Evolutionary conservation across 2,329 filamentous ascomycete genomes (phyloP).

Genomic region (Seiridium cupressi): DNA sequence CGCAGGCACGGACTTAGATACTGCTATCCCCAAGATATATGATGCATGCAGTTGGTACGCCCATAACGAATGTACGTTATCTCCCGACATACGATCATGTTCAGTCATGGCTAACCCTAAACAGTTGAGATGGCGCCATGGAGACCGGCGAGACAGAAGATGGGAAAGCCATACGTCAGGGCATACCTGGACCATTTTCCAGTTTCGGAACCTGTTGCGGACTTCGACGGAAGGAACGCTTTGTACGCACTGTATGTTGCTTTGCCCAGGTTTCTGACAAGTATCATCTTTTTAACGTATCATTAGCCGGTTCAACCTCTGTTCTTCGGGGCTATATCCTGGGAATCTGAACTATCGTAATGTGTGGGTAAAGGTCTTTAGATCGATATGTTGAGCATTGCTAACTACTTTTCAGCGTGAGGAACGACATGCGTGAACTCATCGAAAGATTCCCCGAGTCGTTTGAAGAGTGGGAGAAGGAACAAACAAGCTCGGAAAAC

Average conservation of each 20-base stretch:
- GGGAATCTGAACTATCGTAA: conserved; percentile 1
- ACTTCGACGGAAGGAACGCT: conserved; percentile 15
- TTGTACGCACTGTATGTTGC: conserved; percentile 15
- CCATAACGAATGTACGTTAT: conserved; percentile 16
- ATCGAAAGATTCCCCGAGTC: background rate
- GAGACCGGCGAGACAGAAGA: conserved; percentile 7
- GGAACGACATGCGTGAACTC: background rate
- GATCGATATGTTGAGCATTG: background rate
- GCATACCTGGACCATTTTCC: conserved; percentile 10
- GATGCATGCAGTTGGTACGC: conserved; percentile 13
- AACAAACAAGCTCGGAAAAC: too few species aligned
- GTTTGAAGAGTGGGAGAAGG: background rate
- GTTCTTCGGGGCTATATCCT: conserved; percentile 2
- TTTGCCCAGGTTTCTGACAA: too few species aligned
- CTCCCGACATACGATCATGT: too few species aligned
- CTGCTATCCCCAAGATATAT: conserved; percentile 6
- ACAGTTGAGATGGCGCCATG: conserved; percentile 15
- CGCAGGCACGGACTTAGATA: conserved; percentile 8
- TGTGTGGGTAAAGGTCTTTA: background rate
- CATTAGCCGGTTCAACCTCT: background rate
- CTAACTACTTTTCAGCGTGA: background rate
- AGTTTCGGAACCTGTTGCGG: conserved; percentile 13
- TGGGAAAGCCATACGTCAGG: background rate
- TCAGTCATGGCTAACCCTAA: background rate
- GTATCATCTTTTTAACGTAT: background rate